Conservation (phyloP, 2,329 filamentous ascomycete genomes). For the Cercospora beticola region DNA sequence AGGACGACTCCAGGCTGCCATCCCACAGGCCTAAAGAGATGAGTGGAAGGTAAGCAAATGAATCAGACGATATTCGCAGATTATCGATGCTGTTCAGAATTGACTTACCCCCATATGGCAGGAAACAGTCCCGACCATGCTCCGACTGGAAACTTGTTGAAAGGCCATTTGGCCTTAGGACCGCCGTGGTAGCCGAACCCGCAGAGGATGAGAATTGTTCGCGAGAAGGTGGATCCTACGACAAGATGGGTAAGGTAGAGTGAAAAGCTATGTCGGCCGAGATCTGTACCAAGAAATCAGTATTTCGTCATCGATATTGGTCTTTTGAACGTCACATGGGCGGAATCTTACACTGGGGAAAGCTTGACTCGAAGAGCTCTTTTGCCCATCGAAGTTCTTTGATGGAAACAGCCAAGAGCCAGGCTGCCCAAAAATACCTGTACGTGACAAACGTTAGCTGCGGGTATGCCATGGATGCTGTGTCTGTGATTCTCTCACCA, state of each 20-base stretch:
- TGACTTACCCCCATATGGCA: slow-evolving; percentile 10
- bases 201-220: slow-evolving; percentile 38
- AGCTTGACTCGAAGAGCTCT: slow-evolving; percentile 19
- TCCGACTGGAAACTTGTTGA: slow-evolving; percentile 1
- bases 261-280: slow-evolving; percentile 61
- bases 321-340: not conserved
- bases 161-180: slow-evolving; percentile 17
- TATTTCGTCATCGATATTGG: not conserved
- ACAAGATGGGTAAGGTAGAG: slow-evolving; percentile 65
- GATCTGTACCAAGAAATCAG: slow-evolving; percentile 34
- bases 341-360: slow-evolving; percentile 18
- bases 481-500: slow-evolving; percentile 5
- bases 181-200: slow-evolving; percentile 17
- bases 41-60: not conserved
- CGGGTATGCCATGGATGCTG: not conserved
- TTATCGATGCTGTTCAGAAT: not conserved
- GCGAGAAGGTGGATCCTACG: slow-evolving; percentile 57
- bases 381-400: slow-evolving; percentile 25
- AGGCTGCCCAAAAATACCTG: slow-evolving; percentile 59
- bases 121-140: slow-evolving; percentile 17
- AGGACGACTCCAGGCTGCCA: slow-evolving; percentile 23
- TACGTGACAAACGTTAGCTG: slow-evolving; percentile 13
- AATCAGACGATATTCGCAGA: not conserved
- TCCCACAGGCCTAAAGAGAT: slow-evolving; percentile 4
- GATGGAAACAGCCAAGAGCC: slow-evolving; percentile 17